These are phyloP conservation scores for Haplosporangium sp. DNA, from an alignment of 371 early-diverging fungal genomes.

Conservation along the genomic window DNA sequence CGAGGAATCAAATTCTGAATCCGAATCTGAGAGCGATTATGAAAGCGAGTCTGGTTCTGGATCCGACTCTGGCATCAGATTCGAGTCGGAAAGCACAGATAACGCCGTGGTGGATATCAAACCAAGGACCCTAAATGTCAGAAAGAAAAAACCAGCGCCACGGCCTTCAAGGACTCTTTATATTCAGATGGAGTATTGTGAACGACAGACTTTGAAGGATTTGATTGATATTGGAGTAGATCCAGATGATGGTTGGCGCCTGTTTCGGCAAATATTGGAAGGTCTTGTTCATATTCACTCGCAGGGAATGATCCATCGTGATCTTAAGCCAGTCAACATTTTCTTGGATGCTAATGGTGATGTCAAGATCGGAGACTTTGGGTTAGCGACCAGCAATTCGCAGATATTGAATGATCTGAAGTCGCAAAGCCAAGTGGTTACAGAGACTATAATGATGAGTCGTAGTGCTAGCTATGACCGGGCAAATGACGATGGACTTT, in stretches of 20 bases:
- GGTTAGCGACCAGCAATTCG: slow-evolving; percentile 84
- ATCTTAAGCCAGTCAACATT: slow-evolving; percentile 97
- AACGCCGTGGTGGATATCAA: slow-evolving; percentile 38
- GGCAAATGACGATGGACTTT: slow-evolving; percentile 43
- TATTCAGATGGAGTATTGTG: slow-evolving; percentile 99
- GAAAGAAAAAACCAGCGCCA: slow-evolving; percentile 21
- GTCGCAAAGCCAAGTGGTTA: slow-evolving; percentile 39
- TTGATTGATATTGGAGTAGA: slow-evolving; percentile 79
- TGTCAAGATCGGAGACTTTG: slow-evolving; percentile 98
- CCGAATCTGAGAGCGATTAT: slow-evolving; percentile 54
- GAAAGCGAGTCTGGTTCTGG: slow-evolving; percentile 61
- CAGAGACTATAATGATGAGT: slow-evolving; percentile 48
- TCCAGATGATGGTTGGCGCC: slow-evolving; percentile 67
- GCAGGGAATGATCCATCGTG: slow-evolving; percentile 96
- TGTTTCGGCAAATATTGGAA: slow-evolving; percentile 87
- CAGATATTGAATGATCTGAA: slow-evolving; percentile 52
- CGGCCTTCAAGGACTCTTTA: slow-evolving; percentile 77
- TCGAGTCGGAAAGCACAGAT: slow-evolving; percentile 29
- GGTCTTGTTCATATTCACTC: slow-evolving; percentile 90
- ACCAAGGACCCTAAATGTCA: slow-evolving; percentile 17
- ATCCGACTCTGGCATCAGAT: slow-evolving; percentile 53
- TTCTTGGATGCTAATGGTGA: slow-evolving; percentile 91
- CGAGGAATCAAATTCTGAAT: slow-evolving; percentile 53
- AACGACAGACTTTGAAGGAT: slow-evolving; percentile 91
- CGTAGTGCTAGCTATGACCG: slow-evolving; percentile 49